Conservation (phyloP, 2,329 filamentous ascomycete genomes). For the Apiospora malaysiana region DNA sequence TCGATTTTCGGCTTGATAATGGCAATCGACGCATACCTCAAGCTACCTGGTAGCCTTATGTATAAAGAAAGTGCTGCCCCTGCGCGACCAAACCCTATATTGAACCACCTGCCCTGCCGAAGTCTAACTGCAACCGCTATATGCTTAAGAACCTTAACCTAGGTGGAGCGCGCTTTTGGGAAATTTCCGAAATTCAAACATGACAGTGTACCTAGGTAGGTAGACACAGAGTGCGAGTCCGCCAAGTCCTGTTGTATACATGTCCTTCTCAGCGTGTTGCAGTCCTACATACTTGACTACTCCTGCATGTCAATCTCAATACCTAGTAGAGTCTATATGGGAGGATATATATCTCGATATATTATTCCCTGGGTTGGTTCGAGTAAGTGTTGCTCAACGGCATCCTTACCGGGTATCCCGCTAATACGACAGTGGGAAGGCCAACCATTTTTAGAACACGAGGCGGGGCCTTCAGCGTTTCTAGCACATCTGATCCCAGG, state of each 20-base stretch:
- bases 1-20: not conserved
- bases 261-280: too few species aligned
- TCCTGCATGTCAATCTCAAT: not conserved
- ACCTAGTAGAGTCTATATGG: not conserved
- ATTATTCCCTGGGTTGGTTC: too few species aligned
- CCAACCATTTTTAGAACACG: not conserved
- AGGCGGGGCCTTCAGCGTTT: slow-evolving; percentile 12
- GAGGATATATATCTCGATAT: not conserved
- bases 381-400: not conserved
- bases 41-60: not conserved
- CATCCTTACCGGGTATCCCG: slow-evolving; percentile 12
- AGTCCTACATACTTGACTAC: not conserved
- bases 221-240: not conserved
- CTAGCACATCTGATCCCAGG: slow-evolving; percentile 9
- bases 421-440: not conserved
- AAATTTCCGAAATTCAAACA: not conserved
- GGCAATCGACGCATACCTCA: not conserved
- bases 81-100: not conserved
- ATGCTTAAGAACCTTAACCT: not conserved
- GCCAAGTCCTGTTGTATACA: too few species aligned
- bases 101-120: not conserved
- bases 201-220: too few species aligned
- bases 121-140: not conserved
- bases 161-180: not conserved
- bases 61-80: not conserved